phyloP scores from a whole-genome alignment of 2,329 filamentous ascomycete genomes.

The Colletotrichum cordylinicola region DNA sequence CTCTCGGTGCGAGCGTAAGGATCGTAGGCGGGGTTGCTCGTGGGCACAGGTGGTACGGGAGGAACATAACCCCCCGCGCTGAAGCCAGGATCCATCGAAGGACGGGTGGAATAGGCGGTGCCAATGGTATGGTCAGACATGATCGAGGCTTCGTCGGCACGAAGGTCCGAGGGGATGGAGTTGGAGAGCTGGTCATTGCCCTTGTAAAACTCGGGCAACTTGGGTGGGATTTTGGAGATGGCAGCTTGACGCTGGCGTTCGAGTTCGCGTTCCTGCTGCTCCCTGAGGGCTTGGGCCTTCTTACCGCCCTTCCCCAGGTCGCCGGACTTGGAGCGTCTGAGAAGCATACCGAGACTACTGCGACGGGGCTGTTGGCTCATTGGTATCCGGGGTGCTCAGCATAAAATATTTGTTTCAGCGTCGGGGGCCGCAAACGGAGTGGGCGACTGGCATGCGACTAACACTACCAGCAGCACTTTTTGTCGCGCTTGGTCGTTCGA shows the following conservation, averaged over 20 bases:
- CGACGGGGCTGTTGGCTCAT: conserved; percentile 44
- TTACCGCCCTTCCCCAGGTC: conserved; percentile 66
- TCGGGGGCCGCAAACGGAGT: conserved; percentile 14
- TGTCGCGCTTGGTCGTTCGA: conserved; percentile 11
- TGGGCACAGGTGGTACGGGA: conserved; percentile 63
- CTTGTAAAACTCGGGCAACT: conserved; percentile 58
- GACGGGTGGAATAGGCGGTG: conserved; percentile 44
- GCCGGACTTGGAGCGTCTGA: conserved; percentile 72
- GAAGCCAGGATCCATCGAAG: conserved; percentile 59
- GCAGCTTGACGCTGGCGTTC: conserved; percentile 56
- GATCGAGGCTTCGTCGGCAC: conserved; percentile 68
- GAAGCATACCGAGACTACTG: conserved; percentile 62
- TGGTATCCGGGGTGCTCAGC: conserved; percentile 13
- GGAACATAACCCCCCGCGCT: conserved; percentile 43
- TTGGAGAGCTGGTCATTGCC: conserved; percentile 52
- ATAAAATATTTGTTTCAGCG: conserved; percentile 20
- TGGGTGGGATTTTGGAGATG: conserved; percentile 52
- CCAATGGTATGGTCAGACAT: conserved; percentile 50
- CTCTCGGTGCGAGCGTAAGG: conserved; percentile 87
- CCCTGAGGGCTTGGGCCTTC: conserved; percentile 61
- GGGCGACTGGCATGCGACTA: not conserved
- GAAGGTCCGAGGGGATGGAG: conserved; percentile 57
- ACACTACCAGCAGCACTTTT: not conserved
- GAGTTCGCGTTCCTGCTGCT: conserved; percentile 46
- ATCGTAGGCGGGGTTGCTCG: conserved; percentile 67